Conservation (phyloP, 805 yeast species). For the Metschnikowia amazonensis region DNA sequence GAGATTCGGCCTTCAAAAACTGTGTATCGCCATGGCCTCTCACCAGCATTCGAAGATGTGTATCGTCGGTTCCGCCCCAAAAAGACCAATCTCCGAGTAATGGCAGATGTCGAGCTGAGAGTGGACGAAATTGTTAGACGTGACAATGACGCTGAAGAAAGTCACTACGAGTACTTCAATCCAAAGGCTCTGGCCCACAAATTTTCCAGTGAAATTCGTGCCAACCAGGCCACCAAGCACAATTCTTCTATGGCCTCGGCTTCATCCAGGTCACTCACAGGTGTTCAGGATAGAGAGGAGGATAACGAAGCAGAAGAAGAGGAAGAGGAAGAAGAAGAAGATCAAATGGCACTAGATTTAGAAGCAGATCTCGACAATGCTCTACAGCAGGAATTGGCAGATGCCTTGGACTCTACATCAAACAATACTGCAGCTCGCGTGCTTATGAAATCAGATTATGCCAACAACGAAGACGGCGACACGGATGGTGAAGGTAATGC, state of each 20-base stretch:
- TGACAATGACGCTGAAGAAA: constrained; percentile 82
- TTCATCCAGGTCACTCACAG: neutral
- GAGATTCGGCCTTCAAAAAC: constrained; percentile 45
- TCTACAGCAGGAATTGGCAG: constrained; percentile 55
- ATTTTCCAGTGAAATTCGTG: neutral
- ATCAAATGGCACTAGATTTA: constrained; percentile 31
- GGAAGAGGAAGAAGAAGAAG: constrained; percentile 28
- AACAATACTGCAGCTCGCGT: constrained; percentile 19
- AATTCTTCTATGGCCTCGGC: neutral
- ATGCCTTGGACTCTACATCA: constrained; percentile 43
- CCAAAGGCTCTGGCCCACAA: constrained; percentile 28
- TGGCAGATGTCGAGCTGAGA: constrained; percentile 71
- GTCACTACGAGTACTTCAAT: constrained; percentile 71
- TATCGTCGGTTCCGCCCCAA: constrained; percentile 67
- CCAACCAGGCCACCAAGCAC: neutral
- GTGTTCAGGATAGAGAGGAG: neutral
- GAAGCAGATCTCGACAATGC: constrained; percentile 38
- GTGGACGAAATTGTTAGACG: constrained; percentile 71
- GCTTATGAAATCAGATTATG: constrained; percentile 18
- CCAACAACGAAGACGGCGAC: constrained; percentile 13
- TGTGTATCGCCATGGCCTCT: constrained; percentile 71
- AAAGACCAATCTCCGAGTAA: constrained; percentile 63
- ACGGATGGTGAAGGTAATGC: constrained; percentile 7
- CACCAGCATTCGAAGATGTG: constrained; percentile 74
- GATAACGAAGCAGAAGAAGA: constrained; percentile 17